phyloP scores from a whole-genome alignment of 371 early-diverging fungal species.

The Mucor lusitanicus region DNA sequence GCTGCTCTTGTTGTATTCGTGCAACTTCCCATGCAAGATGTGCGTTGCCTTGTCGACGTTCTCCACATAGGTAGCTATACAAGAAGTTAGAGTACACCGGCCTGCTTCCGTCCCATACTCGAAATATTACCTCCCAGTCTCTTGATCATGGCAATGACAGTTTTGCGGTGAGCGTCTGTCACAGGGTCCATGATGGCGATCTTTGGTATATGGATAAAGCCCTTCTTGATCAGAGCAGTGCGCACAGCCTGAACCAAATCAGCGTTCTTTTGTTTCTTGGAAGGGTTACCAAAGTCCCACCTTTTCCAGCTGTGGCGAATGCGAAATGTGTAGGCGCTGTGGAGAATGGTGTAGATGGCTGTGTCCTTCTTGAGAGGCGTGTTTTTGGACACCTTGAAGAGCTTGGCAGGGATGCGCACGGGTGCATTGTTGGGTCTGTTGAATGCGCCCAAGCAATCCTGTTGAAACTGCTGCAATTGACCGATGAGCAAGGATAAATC shows the following conservation, averaged over 20 bases:
- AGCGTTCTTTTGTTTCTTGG: conserved; percentile 42
- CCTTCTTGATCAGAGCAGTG: conserved; percentile 31
- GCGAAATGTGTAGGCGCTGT: conserved; percentile 56
- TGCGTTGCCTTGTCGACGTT: conserved; percentile 62
- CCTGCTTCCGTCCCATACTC: not conserved
- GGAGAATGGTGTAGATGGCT: conserved; percentile 54
- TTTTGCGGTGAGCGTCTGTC: conserved; percentile 37
- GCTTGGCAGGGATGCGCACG: conserved; percentile 61
- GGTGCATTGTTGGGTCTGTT: conserved; percentile 32
- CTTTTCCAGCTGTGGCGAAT: conserved; percentile 45
- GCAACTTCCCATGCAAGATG: conserved; percentile 54
- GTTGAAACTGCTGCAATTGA: conserved; percentile 67
- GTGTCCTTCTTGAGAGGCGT: conserved; percentile 24
- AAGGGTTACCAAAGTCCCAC: conserved; percentile 58
- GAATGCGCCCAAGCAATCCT: conserved; percentile 57
- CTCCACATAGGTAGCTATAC: conserved; percentile 42
- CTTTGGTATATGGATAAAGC: conserved; percentile 40
- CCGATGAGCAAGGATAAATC: conserved; percentile 60
- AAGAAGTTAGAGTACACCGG: not conserved
- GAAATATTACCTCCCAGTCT: conserved; percentile 51
- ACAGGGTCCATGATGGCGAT: conserved; percentile 57
- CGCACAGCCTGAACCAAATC: conserved; percentile 55
- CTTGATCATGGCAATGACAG: conserved; percentile 38
- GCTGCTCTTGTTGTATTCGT: conserved; percentile 35
- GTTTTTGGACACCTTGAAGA: conserved; percentile 51